These are phyloP conservation scores for Cryphonectria naterciae DNA, from an alignment of 2,329 filamentous ascomycete species.

Conservation along the genomic window DNA sequence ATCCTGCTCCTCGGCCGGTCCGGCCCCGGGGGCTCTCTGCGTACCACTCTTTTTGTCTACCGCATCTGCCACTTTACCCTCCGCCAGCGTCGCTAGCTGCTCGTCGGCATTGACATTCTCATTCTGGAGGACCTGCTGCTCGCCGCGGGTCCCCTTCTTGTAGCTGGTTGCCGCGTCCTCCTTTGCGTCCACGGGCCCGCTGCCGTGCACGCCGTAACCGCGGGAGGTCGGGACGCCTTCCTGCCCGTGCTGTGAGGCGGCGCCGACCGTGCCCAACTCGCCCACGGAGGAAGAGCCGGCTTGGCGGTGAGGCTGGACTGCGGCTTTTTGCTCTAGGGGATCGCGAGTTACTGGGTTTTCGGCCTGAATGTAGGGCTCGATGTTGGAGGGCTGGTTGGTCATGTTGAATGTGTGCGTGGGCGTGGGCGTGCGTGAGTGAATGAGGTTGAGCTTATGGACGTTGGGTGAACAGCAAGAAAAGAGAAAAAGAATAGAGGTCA, in stretches of 20 bases:
- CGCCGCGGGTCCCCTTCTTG: not conserved
- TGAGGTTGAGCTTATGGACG: not conserved
- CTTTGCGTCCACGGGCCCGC: slow-evolving; percentile 30
- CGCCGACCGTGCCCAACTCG: not conserved
- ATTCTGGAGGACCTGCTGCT: slow-evolving; percentile 27
- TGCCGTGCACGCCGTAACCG: slow-evolving; percentile 30
- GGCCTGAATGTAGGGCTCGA: slow-evolving; percentile 28
- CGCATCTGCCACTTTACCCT: slow-evolving; percentile 35
- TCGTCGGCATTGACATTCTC: slow-evolving; percentile 34
- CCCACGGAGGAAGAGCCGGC: not conserved
- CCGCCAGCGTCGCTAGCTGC: slow-evolving; percentile 33
- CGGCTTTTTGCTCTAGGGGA: slow-evolving; percentile 22
- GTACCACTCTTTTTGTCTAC: slow-evolving; percentile 34
- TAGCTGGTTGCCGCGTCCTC: slow-evolving; percentile 29
- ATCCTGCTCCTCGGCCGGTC: slow-evolving; percentile 29
- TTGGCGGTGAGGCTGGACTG: not conserved
- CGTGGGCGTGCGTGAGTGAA: not conserved
- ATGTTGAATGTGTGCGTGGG: slow-evolving; percentile 1
- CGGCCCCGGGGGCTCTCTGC: slow-evolving; percentile 31
- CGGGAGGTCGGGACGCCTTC: slow-evolving; percentile 32
- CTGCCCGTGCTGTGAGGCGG: slow-evolving; percentile 15
- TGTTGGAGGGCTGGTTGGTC: slow-evolving; percentile 28
- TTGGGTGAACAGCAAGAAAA: not conserved
- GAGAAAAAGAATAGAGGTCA: not conserved
- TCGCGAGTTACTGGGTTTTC: slow-evolving; percentile 24